Percentiles rank a stretch among this genome's conserved stretches.
phyloP scores from a whole-genome alignment of 768 basidiomycete genomes.

The Agrocybe pediades region DNA sequence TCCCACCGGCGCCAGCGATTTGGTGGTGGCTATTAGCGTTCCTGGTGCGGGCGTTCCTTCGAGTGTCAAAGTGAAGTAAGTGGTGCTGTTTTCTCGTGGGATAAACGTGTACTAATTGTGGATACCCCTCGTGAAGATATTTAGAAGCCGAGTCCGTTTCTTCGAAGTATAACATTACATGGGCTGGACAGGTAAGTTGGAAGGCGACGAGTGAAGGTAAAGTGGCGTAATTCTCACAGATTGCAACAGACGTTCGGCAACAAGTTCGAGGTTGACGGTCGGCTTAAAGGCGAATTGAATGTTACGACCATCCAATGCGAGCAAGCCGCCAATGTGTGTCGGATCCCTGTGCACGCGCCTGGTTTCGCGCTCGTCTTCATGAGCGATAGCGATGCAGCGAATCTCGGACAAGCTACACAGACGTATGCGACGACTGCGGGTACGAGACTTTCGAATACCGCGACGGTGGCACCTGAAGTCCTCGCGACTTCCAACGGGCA shows the following conservation, averaged over 20 bases:
- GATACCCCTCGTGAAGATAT: constrained; percentile 39
- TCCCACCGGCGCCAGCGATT: constrained; percentile 53
- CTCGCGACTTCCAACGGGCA: constrained; percentile 68
- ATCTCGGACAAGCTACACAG: constrained; percentile 34
- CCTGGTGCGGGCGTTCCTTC: constrained; percentile 36
- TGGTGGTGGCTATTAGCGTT: constrained; percentile 52
- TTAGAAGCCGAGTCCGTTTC: constrained; percentile 56
- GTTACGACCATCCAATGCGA: constrained; percentile 65
- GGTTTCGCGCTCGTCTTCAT: constrained; percentile 75
- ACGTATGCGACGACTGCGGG: constrained; percentile 55
- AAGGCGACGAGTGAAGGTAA: not conserved
- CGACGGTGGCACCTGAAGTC: constrained; percentile 50
- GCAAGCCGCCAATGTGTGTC: constrained; percentile 49
- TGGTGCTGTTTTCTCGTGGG: not conserved
- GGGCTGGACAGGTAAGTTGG: constrained; percentile 68
- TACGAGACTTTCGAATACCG: constrained; percentile 52
- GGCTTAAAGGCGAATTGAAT: constrained; percentile 51
- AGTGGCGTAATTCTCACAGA: not conserved
- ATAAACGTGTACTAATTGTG: not conserved
- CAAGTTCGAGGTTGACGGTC: constrained; percentile 65
- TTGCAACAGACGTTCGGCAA: constrained; percentile 57
- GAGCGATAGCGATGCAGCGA: constrained; percentile 33
- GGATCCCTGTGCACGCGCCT: constrained; percentile 68
- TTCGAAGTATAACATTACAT: constrained; percentile 65
- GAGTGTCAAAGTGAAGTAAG: constrained; percentile 57